Evolutionary conservation across 148 eudicot genomes (phyloP).

Genomic region (Spergularia marina): DNA sequence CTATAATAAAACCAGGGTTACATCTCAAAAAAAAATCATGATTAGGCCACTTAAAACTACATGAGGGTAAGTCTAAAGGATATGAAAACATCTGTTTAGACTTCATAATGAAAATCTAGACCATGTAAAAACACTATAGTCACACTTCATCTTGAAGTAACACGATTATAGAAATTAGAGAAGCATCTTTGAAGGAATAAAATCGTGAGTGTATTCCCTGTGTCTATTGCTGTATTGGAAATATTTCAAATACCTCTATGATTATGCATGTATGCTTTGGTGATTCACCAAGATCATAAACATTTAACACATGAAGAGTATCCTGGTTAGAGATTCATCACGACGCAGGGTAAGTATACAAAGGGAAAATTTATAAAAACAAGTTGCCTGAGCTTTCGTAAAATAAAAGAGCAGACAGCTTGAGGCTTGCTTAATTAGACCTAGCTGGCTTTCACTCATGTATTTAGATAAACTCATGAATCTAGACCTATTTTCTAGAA

Average conservation of each 20-base stretch:
- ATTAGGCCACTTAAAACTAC: neutral
- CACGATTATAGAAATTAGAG: neutral
- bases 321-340: no score
- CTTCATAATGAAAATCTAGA: neutral
- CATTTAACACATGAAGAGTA: no score
- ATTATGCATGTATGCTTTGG: neutral
- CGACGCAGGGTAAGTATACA: no score
- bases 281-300: neutral
- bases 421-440: no score
- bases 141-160: neutral
- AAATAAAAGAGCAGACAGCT: no score
- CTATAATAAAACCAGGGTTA: no score
- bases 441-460: no score
- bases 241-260: neutral
- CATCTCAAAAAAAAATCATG: no score
- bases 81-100: neutral
- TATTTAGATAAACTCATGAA: no score
- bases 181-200: neutral
- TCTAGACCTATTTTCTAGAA: no score
- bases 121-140: neutral
- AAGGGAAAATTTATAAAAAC: no score
- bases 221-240: neutral
- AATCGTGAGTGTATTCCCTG: neutral
- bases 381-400: no score
- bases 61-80: neutral